Conservation (phyloP, 2,329 filamentous ascomycete species). For the Verticillium klebahnii region DNA sequence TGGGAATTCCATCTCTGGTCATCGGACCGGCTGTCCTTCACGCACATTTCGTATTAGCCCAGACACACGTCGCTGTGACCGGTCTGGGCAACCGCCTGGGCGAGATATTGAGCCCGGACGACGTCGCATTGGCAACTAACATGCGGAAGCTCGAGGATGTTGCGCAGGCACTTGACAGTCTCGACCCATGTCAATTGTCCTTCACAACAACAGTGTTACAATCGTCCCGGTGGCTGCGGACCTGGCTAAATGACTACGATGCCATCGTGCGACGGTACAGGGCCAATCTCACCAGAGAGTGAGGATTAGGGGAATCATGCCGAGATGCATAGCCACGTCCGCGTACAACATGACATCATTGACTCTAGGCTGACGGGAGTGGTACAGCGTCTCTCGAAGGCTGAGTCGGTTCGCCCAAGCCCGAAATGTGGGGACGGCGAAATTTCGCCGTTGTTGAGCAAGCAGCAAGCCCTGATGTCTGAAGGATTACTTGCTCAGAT, state of each 20-base stretch:
- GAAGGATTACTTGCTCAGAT: neutral
- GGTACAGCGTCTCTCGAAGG: neutral
- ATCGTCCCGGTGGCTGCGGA: neutral
- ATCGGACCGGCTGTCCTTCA: neutral
- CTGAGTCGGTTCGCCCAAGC: neutral
- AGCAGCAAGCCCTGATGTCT: neutral
- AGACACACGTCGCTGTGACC: neutral
- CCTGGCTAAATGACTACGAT: neutral
- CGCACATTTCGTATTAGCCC: neutral
- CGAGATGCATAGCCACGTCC: neutral
- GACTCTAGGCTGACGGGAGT: neutral
- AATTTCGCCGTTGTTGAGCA: neutral
- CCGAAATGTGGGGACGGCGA: neutral
- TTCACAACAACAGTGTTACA: neutral
- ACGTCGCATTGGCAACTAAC: neutral
- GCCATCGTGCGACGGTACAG: neutral
- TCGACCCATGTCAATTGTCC: neutral
- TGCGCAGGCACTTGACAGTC: neutral
- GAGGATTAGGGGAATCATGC: neutral
- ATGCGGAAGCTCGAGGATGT: conserved; percentile 1
- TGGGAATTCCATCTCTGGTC: neutral
- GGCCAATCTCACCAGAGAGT: neutral
- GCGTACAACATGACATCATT: neutral
- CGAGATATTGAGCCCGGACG: neutral
- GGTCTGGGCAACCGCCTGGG: neutral